Base-by-base conservation (phyloP, 139 green algal genomes). In the Chlorella sp. region DNA sequence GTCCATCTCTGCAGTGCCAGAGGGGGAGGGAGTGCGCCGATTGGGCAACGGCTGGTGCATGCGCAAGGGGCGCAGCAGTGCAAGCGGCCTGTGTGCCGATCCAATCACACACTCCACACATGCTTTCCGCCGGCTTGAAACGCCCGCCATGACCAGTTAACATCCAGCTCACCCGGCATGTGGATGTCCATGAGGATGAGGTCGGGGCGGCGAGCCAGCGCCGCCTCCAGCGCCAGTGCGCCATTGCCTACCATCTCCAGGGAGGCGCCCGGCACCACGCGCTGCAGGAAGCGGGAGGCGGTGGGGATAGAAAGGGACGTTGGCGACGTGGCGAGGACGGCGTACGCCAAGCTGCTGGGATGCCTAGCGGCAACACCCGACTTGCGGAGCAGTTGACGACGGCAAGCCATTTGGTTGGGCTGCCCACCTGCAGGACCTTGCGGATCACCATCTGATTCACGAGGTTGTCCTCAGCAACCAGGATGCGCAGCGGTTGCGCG, bases 131-230 rank as follows among this genome's bases (percentile, higher is more conserved):
- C n/a, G n/a, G n/a, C n/a, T n/a, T n/a, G 28, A 30, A 70, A 38
- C 62, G 40, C 24, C 28, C 16, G 14, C 24, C 62, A 70, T 28
- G 28, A 38, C 28, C 16, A 3, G 62, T 2, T 68, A 20, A 28
- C 68, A 67, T 6, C 19, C 36, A 26, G 36, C 60, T 40, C 16
- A 67, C 54, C 62, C 26, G 91, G 88, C 91, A 95, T 93, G 73
- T 93, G 90, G 11, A 95, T 88, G 86, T 97, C 94, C 95, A 98
- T 96, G 36, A 98, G 90, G 69, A 97, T 90, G 41, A 98, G 82
- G 89, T 97, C 94, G 60, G 94, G 97, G 38, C 30, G 69, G 58
- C 79, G 41, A 14, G 2, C n/a, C 36, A 70, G 54, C 24, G 70
- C 86, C 0, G 73, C 84, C 41, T 82, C 46, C 81, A 92, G 84